phyloP scores from a whole-genome alignment of 257 asterid genomes.

The Handroanthus guayacan region DNA sequence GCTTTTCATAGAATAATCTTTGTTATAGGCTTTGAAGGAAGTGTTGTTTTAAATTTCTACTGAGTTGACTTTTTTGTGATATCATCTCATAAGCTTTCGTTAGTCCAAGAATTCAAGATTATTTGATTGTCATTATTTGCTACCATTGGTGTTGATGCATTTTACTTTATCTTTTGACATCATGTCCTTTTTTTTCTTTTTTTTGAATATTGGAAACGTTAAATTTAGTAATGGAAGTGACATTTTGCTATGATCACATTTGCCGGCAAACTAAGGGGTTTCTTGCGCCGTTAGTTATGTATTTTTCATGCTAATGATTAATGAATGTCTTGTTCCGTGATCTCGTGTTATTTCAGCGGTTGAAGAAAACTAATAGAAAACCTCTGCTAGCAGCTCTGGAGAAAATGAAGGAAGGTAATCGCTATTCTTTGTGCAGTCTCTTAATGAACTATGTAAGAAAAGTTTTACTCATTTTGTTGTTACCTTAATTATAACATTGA shows the following conservation, averaged over 20 bases:
- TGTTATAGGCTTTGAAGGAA: background rate
- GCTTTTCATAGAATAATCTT: background rate
- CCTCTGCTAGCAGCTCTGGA: conserved; percentile 73
- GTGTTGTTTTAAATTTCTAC: background rate
- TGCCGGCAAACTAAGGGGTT: background rate
- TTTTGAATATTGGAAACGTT: background rate
- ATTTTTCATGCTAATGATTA: background rate
- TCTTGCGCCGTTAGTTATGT: background rate
- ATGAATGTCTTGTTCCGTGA: background rate
- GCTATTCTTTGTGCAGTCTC: background rate
- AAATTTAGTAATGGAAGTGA: background rate
- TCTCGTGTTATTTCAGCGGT: conserved; percentile 55
- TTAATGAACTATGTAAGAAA: background rate
- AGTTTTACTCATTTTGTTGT: background rate
- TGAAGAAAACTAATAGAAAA: conserved; percentile 66
- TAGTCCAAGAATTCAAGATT: background rate
- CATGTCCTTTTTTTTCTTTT: background rate
- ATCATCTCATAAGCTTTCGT: conserved; percentile 13
- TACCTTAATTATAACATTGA: background rate
- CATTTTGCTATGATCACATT: background rate
- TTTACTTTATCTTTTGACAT: background rate
- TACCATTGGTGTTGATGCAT: background rate
- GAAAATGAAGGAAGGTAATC: conserved; percentile 52
- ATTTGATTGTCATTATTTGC: background rate
- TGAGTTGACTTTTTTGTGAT: conserved; percentile 2